A percentile compares a stretch with the other conserved stretches of the same genome.
These are phyloP conservation scores for Pseudogymnoascus sp. DNA, from an alignment of 2,329 filamentous ascomycete species.

Conservation along the genomic window DNA sequence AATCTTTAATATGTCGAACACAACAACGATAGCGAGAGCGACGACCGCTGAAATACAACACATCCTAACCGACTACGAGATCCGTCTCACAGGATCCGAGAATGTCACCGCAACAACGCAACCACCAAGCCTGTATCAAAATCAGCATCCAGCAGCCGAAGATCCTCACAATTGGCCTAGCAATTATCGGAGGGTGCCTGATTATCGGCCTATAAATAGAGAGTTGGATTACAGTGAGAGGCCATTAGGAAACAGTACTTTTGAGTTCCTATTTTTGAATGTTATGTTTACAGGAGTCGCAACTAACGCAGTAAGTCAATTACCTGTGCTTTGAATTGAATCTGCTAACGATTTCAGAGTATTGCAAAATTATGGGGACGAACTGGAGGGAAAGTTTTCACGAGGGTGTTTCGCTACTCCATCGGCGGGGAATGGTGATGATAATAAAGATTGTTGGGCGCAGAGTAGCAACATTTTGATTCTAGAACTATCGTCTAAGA, in stretches of 20 bases:
- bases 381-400: not conserved
- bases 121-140: not conserved
- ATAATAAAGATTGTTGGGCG: not conserved
- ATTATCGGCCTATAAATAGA: conserved; percentile 41
- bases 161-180: conserved; percentile 41
- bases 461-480: not conserved
- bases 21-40: not conserved
- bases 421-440: not conserved
- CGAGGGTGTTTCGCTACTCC: not conserved
- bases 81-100: conserved; percentile 36
- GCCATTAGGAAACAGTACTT: conserved; percentile 36
- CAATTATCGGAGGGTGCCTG: conserved; percentile 42
- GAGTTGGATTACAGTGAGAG: conserved; percentile 38
- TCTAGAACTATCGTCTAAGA: not conserved
- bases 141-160: not conserved
- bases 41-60: not conserved
- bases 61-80: conserved; percentile 40
- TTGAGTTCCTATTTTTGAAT: conserved; percentile 42
- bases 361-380: not conserved
- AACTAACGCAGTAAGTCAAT: conserved; percentile 36
- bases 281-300: conserved; percentile 45
- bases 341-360: not conserved
- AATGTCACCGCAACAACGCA: conserved; percentile 12
- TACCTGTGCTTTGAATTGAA: not conserved
- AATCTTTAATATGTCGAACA: not conserved